Base-by-base conservation (phyloP, 2,329 filamentous ascomycete genomes). In the Penicillium corylophilum region DNA sequence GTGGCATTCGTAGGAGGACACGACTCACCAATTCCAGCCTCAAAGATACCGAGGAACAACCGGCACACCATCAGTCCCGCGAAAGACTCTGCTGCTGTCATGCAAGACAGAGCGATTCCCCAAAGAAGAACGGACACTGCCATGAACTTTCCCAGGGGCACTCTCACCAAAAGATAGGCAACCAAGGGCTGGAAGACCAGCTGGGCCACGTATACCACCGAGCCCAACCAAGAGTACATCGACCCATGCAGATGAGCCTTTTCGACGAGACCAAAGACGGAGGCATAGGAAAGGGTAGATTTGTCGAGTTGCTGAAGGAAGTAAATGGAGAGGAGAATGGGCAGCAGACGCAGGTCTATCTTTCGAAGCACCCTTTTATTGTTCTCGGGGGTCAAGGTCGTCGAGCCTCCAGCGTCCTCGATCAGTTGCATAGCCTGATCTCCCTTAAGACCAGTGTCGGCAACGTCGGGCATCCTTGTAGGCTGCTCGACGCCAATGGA, bases 291-390 rank as follows among this genome's bases (percentile, higher is more conserved):
- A 2, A 86, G 72, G 0, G 82, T 83, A 0, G 82, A 79, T 66
- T 87, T 87, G 70, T 86, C 84, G 5, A 86, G 73, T 10, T 78
- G 79, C 56, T 87, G 84, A 0, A 86, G 74, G 61, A 83, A 85
- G 67, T 86, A 87, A 18, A 85, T 81, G 6, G 76, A 75, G 10
- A 86, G 71, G 51, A 87, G 79, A 48, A 82, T 75, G 0, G 80
- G 79, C 12, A 82, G 67, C 20, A 83, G 73, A 45, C 73, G 65
- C 22, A 77, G 62, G 60, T 82, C 80, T 49, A 82, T 82, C 55
- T 73, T 74, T 24, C 74, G 72, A 35, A 82, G 67, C 5, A 82
- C 74, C 36, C 75, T 71, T 45, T 71, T 72, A 64, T 83, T 82
- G 58, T 82, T 81, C 44, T 75, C 77, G 0, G 77, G 70, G 0